Evolutionary conservation across 2,329 filamentous ascomycete species (phyloP).

Genomic region (Colletotrichum liriopes): DNA sequence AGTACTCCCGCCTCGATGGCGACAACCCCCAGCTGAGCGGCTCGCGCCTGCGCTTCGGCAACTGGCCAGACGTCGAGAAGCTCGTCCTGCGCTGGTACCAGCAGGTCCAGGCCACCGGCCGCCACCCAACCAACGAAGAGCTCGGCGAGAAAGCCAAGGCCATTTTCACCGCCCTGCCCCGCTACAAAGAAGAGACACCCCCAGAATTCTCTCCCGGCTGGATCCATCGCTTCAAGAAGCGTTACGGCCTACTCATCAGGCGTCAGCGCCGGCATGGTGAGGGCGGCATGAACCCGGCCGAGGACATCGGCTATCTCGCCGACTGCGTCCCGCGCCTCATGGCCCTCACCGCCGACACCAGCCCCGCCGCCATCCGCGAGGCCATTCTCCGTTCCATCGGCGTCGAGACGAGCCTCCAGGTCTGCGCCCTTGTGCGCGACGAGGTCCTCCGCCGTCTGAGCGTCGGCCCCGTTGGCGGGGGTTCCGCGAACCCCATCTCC

Average conservation of each 20-base stretch:
- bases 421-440: conserved; percentile 72
- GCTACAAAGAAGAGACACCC: conserved; percentile 72
- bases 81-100: conserved; percentile 71
- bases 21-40: conserved; percentile 74
- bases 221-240: conserved; percentile 77
- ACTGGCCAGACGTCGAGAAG: conserved; percentile 76
- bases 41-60: conserved; percentile 74
- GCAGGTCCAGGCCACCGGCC: conserved; percentile 66
- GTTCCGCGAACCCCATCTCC: conserved; percentile 34
- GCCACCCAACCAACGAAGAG: conserved; percentile 74
- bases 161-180: conserved; percentile 71
- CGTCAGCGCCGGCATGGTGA: conserved; percentile 69
- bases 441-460: conserved; percentile 64
- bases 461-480: conserved; percentile 30
- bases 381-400: conserved; percentile 69
- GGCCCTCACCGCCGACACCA: conserved; percentile 71
- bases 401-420: conserved; percentile 67
- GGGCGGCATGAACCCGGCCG: conserved; percentile 63
- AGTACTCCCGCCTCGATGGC: conserved; percentile 74
- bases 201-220: conserved; percentile 76
- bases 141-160: conserved; percentile 74
- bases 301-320: conserved; percentile 73
- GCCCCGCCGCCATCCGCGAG: conserved; percentile 72
- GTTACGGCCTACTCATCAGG: conserved; percentile 71
- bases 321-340: conserved; percentile 74